phyloP scores from a whole-genome alignment of 305 asterid species.

The Fraxinus paxiana region DNA sequence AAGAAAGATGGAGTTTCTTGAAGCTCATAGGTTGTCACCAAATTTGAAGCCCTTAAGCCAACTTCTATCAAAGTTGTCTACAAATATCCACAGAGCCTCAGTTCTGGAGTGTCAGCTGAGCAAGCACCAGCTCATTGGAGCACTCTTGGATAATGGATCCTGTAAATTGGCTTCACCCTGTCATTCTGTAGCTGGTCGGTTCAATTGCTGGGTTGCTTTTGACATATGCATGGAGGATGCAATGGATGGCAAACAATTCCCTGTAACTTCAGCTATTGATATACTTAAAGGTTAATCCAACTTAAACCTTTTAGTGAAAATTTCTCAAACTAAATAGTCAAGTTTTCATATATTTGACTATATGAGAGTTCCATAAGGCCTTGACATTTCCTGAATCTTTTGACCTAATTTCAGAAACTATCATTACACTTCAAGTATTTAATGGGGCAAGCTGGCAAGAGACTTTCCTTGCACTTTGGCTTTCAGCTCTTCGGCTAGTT shows the following conservation, averaged over 20 bases:
- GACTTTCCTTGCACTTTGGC: constrained; percentile 31
- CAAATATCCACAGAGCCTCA: background rate
- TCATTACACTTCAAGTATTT: constrained; percentile 27
- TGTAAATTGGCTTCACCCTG: background rate
- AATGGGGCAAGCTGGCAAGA: constrained; percentile 29
- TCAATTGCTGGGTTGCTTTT: constrained; percentile 32
- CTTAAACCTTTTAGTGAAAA: background rate
- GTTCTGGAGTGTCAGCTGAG: background rate
- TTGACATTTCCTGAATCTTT: background rate
- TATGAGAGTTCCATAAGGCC: background rate
- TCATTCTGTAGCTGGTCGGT: constrained; percentile 18
- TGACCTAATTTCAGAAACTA: constrained; percentile 21
- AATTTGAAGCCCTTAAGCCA: background rate
- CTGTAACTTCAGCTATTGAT: constrained; percentile 29
- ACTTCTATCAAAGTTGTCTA: background rate
- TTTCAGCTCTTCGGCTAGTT: constrained; percentile 36
- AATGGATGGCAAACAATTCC: constrained; percentile 33
- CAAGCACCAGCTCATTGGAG: constrained; percentile 5
- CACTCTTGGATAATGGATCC: constrained; percentile 2
- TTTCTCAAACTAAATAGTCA: background rate
- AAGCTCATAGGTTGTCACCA: constrained; percentile 5
- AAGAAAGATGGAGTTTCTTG: background rate
- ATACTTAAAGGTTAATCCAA: constrained; percentile 23
- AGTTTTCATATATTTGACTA: constrained; percentile 1
- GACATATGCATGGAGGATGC: constrained; percentile 33